Conservation (phyloP, 2,329 filamentous ascomycete genomes). For the Botrytis tulipae region DNA sequence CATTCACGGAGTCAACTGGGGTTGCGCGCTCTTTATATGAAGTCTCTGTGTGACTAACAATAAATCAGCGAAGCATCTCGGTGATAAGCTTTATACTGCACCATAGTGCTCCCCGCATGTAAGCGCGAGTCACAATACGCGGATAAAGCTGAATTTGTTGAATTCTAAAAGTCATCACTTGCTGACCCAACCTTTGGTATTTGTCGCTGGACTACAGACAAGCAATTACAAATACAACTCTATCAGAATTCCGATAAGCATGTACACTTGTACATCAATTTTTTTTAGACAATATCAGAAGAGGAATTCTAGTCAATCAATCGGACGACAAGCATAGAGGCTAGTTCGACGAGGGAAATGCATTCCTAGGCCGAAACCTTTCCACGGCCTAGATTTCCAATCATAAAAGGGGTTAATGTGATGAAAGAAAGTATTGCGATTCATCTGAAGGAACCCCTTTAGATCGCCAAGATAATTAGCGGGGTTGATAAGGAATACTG, state of each 20-base stretch:
- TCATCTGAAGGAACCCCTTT: not conserved
- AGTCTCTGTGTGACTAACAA: not conserved
- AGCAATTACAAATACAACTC: accelerated
- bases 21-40: not conserved
- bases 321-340: not conserved
- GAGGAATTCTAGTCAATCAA: too few species aligned
- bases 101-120: not conserved
- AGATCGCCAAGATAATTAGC: not conserved
- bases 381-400: not conserved
- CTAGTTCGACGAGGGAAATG: not conserved
- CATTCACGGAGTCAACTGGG: not conserved
- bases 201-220: not conserved
- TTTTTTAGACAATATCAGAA: not conserved
- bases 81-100: not conserved
- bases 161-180: not conserved
- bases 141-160: not conserved
- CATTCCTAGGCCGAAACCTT: not conserved
- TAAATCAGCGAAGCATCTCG: not conserved
- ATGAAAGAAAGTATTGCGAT: not conserved
- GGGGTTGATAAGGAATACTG: not conserved
- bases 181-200: not conserved
- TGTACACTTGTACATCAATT: not conserved
- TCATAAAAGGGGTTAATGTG: not conserved
- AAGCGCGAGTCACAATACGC: not conserved
- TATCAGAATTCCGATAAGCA: not conserved